Evolutionary conservation across 2,329 filamentous ascomycete species (phyloP), one percentile per base, ranked within the genome.

Genomic region (Beauveria rudraprayagi): DNA sequence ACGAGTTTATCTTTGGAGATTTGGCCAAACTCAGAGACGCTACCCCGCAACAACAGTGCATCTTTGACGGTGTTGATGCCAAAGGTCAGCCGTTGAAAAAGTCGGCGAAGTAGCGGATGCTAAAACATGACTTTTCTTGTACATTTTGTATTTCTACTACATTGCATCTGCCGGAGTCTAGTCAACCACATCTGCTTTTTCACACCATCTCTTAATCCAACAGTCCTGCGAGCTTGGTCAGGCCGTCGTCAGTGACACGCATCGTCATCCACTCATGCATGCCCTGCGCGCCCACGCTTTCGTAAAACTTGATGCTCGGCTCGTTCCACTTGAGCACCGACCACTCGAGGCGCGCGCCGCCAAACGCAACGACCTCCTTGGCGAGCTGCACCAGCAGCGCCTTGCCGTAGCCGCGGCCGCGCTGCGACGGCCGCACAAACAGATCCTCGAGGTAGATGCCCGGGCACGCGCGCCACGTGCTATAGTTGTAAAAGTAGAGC

Each of bases 371-470:
- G 3, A 91, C 87, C 77, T 96, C 90, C 69, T 83, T 84, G n/a
- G 92, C 93, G 70, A 97, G 76, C 66, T 85, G 84, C 63, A 83
- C 83, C 54, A 97, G 78, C 70, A 97, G 73, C 67, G 80, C 77
- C 74, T 87, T 89, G 44, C 92, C 93, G 70, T 93, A 96, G 0
- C 92, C 92, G 63, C 83, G 84, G 40, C 87, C 87, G 4, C 94
- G 80, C 67, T 89, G 86, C 50, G 77, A 77, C 1, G 85, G 81
- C 67, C 85, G 81, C 46, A 99, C 91, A 69, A 88, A 96, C n/a
- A 97, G 78, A 70, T 97, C 93, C 73, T 97, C 93, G 43, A 97
- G 86, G 73, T 95, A 96, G 70, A 99, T 89, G 3, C 93, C 93
- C 0, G 92, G 85, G 51, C 83, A 84, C n/a, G 89, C 84, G 9